Conservation (phyloP, 495 filamentous ascomycete species). For the Xylaria curta region DNA sequence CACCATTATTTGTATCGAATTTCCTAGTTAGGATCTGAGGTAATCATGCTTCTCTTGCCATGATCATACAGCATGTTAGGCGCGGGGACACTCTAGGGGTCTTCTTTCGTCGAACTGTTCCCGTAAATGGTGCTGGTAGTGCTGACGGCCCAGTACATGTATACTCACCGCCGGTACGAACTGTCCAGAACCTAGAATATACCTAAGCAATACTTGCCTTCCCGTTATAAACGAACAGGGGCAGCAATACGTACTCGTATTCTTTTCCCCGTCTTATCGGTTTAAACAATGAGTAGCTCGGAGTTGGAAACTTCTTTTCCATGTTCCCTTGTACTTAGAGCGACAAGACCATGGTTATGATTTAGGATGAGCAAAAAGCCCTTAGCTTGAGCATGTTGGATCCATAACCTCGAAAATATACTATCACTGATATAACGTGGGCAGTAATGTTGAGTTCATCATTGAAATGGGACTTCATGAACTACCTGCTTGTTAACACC, state of each 20-base stretch:
- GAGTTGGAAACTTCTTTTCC: not conserved
- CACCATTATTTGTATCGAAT: not conserved
- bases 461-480: not conserved
- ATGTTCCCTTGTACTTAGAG: not conserved
- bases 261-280: not conserved
- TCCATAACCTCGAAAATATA: not conserved
- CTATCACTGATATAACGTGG: not conserved
- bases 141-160: not conserved
- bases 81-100: not conserved
- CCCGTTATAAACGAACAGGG: not conserved
- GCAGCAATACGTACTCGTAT: not conserved
- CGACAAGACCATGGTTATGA: not conserved
- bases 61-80: not conserved
- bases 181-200: not conserved
- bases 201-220: not conserved
- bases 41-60: not conserved
- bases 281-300: not conserved
- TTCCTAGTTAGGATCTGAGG: not conserved
- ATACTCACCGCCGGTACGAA: conserved; percentile 9
- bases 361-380: not conserved
- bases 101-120: not conserved
- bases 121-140: not conserved
- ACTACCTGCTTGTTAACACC: not conserved
- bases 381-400: not conserved
- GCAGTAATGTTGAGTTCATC: not conserved